These are phyloP conservation scores for Tillandsia leiboldiana DNA, from an alignment of 176 grass and related monocot genomes.

Conservation along the genomic window DNA sequence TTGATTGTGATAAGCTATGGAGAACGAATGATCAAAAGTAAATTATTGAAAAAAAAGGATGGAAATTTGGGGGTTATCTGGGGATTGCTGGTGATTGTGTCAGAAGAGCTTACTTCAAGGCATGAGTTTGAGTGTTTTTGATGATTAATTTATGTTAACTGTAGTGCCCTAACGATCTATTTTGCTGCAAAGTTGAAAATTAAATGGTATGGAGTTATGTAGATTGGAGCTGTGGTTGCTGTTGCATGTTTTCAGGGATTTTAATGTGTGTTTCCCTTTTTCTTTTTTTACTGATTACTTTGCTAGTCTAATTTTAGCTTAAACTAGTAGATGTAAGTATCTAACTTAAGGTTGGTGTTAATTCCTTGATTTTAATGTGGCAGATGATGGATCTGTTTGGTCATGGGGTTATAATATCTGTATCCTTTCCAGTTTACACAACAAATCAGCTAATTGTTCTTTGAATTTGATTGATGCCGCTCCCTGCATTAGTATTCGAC, in stretches of 20 bases:
- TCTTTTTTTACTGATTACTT: not conserved
- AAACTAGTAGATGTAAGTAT: not conserved
- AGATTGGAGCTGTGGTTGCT: no score
- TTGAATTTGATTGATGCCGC: not conserved
- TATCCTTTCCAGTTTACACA: constrained; percentile 46
- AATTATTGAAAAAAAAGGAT: no score
- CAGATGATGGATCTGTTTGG: constrained; percentile 97
- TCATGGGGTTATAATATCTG: constrained; percentile 99
- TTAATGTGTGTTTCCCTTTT: not conserved
- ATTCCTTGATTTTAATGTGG: constrained; percentile 13
- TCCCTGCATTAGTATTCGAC: constrained; percentile 5
- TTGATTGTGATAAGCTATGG: no score
- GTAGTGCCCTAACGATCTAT: not conserved
- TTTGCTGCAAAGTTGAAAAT: not conserved
- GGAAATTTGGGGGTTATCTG: not conserved
- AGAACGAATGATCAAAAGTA: no score
- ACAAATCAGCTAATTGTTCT: not conserved
- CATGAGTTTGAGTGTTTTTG: not conserved
- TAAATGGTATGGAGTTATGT: not conserved
- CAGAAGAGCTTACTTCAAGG: not conserved
- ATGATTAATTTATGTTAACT: not conserved
- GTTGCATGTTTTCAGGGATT: no score
- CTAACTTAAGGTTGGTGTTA: not conserved
- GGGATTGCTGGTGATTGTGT: no score
- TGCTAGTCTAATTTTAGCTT: not conserved